A percentile compares a stretch with the other conserved stretches of the same genome.
phyloP scores from a whole-genome alignment of 768 basidiomycete species.

The Auricularia heimuer region DNA sequence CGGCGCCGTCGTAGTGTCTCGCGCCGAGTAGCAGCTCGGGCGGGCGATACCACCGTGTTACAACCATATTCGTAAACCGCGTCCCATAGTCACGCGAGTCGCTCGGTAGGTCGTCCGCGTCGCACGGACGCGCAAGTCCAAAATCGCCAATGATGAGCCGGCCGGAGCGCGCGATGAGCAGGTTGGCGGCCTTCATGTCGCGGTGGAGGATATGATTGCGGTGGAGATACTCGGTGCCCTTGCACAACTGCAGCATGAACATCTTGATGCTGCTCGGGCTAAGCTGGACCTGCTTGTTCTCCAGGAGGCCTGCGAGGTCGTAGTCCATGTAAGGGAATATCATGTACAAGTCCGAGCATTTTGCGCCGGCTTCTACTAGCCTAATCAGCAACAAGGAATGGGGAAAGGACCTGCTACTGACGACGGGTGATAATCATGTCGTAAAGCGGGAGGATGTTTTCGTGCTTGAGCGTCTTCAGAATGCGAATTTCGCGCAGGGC shows the following conservation, averaged over 20 bases:
- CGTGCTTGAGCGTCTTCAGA: conserved; percentile 79
- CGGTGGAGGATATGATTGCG: conserved; percentile 95
- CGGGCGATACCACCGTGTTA: conserved; percentile 90
- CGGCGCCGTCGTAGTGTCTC: conserved; percentile 81
- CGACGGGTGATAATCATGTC: conserved; percentile 89
- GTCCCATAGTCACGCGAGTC: conserved; percentile 41
- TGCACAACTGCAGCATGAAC: conserved; percentile 92
- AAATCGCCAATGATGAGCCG: conserved; percentile 88
- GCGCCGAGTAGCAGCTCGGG: conserved; percentile 88
- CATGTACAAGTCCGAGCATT: conserved; percentile 84
- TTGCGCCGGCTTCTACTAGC: conserved; percentile 43
- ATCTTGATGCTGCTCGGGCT: conserved; percentile 83
- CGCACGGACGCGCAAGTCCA: conserved; percentile 81
- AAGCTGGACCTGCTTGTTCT: conserved; percentile 82
- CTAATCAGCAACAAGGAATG: no score
- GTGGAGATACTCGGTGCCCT: conserved; percentile 95
- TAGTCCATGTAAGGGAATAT: conserved; percentile 99
- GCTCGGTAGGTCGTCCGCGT: conserved; percentile 29
- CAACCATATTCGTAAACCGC: conserved; percentile 92
- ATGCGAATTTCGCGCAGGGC: conserved; percentile 96
- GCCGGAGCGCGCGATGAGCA: conserved; percentile 84
- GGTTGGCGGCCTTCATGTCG: conserved; percentile 97
- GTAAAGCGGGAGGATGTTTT: conserved; percentile 74
- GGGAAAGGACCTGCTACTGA: conserved; percentile 23
- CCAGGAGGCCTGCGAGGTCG: conserved; percentile 87